phyloP scores from a whole-genome alignment of 139 green algal genomes.

The Deuterostichococcus epilithicus region DNA sequence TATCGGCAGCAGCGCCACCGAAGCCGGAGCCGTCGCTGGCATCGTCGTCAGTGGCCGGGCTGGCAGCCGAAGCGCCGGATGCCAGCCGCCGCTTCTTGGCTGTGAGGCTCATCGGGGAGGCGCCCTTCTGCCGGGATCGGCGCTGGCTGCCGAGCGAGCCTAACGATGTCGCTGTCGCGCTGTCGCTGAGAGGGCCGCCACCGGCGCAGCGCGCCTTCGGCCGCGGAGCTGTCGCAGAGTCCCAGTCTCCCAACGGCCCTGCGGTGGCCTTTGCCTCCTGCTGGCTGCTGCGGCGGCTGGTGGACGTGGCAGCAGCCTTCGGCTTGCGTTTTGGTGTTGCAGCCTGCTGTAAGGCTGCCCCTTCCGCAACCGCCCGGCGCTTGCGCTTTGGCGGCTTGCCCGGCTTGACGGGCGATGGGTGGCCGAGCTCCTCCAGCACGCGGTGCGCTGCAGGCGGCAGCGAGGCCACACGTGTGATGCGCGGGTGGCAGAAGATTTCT shows the following conservation, averaged over 20 bases:
- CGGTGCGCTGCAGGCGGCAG: neutral
- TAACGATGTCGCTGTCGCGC: neutral
- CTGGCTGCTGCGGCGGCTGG: too few species aligned
- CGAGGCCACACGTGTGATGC: neutral
- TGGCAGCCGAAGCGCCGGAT: neutral
- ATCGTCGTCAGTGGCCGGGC: too few species aligned
- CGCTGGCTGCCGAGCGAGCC: neutral
- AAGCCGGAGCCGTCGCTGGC: neutral
- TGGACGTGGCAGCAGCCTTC: neutral
- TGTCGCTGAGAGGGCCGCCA: too few species aligned
- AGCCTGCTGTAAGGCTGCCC: neutral
- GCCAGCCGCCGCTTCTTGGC: neutral
- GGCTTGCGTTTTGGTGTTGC: neutral
- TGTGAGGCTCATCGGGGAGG: neutral
- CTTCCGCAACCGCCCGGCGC: too few species aligned
- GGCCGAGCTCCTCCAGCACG: neutral
- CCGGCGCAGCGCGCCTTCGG: too few species aligned
- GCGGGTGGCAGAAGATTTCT: neutral
- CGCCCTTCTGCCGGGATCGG: neutral
- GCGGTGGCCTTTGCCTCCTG: too few species aligned
- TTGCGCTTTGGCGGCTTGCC: neutral
- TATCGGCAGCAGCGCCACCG: neutral
- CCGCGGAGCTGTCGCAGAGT: too few species aligned
- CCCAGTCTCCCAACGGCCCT: too few species aligned
- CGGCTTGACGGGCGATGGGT: neutral